Evolutionary conservation across 495 filamentous ascomycete species (phyloP).

Genomic region (Hypoxylon fuscum): DNA sequence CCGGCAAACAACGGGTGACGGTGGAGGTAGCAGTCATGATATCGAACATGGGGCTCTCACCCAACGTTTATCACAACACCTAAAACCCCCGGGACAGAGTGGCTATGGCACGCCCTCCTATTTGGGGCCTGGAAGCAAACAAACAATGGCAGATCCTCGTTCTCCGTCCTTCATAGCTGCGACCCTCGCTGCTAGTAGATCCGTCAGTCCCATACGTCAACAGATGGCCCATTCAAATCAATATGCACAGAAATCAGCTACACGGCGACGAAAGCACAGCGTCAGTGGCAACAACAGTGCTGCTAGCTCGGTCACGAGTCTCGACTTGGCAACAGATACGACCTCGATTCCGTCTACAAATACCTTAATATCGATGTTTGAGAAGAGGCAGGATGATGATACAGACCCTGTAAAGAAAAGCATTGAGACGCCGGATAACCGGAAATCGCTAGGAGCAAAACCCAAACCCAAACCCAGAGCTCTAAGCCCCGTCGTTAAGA

Average conservation of each 20-base stretch:
- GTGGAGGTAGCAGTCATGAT: constrained; percentile 7
- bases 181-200: constrained; percentile 64
- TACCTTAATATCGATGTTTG: constrained; percentile 69
- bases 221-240: constrained; percentile 30
- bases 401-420: constrained; percentile 52
- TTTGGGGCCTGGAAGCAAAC: constrained; percentile 26
- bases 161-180: constrained; percentile 66
- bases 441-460: constrained; percentile 36
- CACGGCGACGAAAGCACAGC: constrained; percentile 36
- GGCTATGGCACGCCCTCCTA: constrained; percentile 17
- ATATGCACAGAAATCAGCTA: constrained; percentile 12
- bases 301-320: constrained; percentile 37
- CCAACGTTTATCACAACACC: constrained; percentile 14
- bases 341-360: constrained; percentile 64
- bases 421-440: constrained; percentile 1
- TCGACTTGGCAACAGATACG: constrained; percentile 57
- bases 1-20: constrained; percentile 34
- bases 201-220: constrained; percentile 52
- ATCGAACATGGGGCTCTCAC: not conserved
- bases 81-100: constrained; percentile 16
- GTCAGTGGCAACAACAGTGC: constrained; percentile 36
- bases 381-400: constrained; percentile 50
- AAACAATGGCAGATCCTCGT: constrained; percentile 34
- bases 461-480: constrained; percentile 26
- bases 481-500: constrained; percentile 32